These are phyloP conservation scores for Martiniozyma asiatica DNA, from an alignment of 1,139 yeast species.

Conservation along the genomic window DNA sequence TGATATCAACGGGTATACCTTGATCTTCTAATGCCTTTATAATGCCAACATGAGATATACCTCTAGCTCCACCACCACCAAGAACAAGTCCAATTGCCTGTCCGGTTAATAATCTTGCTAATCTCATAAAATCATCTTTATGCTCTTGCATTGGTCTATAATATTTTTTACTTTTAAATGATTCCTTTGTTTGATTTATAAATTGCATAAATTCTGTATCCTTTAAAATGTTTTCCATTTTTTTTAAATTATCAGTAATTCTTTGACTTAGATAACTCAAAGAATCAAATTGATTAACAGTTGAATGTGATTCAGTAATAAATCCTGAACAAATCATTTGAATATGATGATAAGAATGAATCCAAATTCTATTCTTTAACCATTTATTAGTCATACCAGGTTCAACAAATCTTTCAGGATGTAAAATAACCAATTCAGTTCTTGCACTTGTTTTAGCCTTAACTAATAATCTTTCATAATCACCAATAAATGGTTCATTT, in stretches of 20 bases:
- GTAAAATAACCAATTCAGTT: conserved; percentile 76
- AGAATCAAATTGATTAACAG: conserved; percentile 7
- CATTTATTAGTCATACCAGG: conserved; percentile 81
- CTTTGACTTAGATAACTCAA: conserved; percentile 14
- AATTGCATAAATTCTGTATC: conserved; percentile 20
- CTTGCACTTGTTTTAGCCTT: conserved; percentile 77
- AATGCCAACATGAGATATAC: conserved; percentile 84
- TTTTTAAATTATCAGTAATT: conserved; percentile 15
- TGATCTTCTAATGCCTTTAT: conserved; percentile 86
- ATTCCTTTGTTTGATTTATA: conserved; percentile 16
- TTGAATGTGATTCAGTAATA: conserved; percentile 5
- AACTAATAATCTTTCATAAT: conserved; percentile 65
- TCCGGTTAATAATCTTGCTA: conserved; percentile 83
- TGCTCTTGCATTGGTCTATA: conserved; percentile 45
- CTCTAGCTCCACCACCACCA: conserved; percentile 98
- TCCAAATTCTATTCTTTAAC: conserved; percentile 82
- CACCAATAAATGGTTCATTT: conserved; percentile 65
- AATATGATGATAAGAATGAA: conserved; percentile 85
- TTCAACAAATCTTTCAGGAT: conserved; percentile 67
- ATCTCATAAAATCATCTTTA: conserved; percentile 78
- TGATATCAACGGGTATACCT: conserved; percentile 86
- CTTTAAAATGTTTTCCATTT: conserved; percentile 19
- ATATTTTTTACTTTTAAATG: conserved; percentile 16
- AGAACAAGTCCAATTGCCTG: conserved; percentile 88
- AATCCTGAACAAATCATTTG: conserved; percentile 33